Percentiles rank a stretch among this genome's conserved stretches.
Conservation (phyloP, 768 basidiomycete genomes). For the Cystobasidium tubakii region DNA sequence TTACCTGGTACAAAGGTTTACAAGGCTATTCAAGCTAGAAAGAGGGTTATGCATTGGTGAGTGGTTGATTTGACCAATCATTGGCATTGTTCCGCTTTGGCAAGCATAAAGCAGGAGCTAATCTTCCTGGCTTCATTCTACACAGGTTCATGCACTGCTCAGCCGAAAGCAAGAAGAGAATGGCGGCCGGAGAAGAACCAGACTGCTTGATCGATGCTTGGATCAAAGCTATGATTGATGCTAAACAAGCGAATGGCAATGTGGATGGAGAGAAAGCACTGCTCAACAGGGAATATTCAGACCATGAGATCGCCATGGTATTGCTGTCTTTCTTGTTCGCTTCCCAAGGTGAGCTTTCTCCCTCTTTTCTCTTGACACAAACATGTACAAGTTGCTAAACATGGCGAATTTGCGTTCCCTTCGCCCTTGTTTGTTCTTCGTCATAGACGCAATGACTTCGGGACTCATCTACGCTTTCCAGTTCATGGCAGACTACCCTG, state of each 20-base stretch:
- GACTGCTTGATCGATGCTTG: slow-evolving; percentile 90
- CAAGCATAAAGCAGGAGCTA: too few relatives aligned
- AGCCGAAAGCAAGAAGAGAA: slow-evolving; percentile 66
- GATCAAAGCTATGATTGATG: slow-evolving; percentile 67
- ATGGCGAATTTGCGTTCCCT: too few relatives aligned
- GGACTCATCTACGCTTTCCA: slow-evolving; percentile 95
- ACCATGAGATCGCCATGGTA: slow-evolving; percentile 95
- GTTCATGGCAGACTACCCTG: slow-evolving; percentile 86
- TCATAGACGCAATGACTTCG: slow-evolving; percentile 95
- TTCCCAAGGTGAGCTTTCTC: slow-evolving; percentile 59
- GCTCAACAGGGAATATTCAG: slow-evolving; percentile 65
- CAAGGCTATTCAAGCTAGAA: slow-evolving; percentile 84
- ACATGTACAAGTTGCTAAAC: too few relatives aligned
- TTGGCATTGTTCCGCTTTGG: too few relatives aligned
- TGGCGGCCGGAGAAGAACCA: slow-evolving; percentile 70
- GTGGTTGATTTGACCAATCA: slow-evolving; percentile 89
- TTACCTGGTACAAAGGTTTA: slow-evolving; percentile 94
- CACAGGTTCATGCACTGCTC: slow-evolving; percentile 69
- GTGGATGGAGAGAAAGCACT: slow-evolving; percentile 60
- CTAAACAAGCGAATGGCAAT: slow-evolving; percentile 49
- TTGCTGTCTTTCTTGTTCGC: slow-evolving; percentile 95
- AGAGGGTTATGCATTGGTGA: slow-evolving; percentile 67
- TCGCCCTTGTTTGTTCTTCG: slow-evolving; percentile 47
- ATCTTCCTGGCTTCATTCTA: too few relatives aligned
- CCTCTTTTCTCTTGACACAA: not conserved